These are phyloP conservation scores for Avena sativa DNA, from an alignment of 176 grass and related monocot species.

Conservation along the genomic window DNA sequence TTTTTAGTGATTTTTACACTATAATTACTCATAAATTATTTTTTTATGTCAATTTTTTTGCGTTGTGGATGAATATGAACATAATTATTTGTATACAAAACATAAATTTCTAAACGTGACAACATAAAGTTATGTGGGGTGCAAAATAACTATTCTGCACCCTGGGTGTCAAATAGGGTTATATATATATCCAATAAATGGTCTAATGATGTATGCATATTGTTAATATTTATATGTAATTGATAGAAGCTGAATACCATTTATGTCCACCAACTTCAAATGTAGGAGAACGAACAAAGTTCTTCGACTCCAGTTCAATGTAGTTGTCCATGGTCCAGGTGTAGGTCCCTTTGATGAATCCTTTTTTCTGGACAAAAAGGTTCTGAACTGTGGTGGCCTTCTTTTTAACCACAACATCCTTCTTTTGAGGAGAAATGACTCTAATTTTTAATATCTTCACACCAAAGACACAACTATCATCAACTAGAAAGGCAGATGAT, in stretches of 20 bases:
- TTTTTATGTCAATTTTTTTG: no score
- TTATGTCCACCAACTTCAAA: conserved; percentile 37
- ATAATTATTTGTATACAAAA: no score
- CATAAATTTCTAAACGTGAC: no score
- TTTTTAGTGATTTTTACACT: no score
- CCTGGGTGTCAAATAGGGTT: no score
- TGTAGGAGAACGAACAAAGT: conserved; percentile 6
- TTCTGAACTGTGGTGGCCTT: conserved; percentile 30
- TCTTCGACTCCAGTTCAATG: neutral
- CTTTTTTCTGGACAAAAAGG: conserved; percentile 50
- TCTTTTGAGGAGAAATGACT: conserved; percentile 16
- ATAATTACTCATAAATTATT: no score
- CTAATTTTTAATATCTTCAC: conserved; percentile 28
- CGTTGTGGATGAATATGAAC: no score
- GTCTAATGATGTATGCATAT: neutral
- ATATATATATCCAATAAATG: neutral
- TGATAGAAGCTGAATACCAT: conserved; percentile 28
- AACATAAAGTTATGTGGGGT: no score
- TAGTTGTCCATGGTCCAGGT: conserved; percentile 39
- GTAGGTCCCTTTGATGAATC: conserved; percentile 43
- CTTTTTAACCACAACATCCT: conserved; percentile 8
- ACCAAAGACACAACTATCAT: conserved; percentile 48
- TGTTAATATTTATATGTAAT: neutral
- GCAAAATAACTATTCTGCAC: no score
- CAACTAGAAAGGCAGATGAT: conserved; percentile 46